Evolutionary conservation across 192 early-diverging fungal genomes (phyloP).

Genomic region (Coemansia sp.): DNA sequence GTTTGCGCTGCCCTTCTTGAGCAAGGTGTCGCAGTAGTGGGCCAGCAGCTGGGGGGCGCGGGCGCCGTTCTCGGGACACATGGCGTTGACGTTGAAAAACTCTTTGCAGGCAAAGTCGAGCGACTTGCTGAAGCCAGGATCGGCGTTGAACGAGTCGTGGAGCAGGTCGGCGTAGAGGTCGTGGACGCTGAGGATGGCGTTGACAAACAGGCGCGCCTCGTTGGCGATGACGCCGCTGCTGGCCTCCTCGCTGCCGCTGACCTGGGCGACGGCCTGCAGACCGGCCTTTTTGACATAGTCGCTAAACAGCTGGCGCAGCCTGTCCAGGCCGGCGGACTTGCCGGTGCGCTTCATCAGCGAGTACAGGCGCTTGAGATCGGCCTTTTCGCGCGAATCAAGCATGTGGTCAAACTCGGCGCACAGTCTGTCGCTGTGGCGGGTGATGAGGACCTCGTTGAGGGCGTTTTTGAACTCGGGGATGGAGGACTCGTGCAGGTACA

Average conservation of each 20-base stretch:
- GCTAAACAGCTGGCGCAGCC: constrained; percentile 73
- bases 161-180: constrained; percentile 80
- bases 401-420: constrained; percentile 89
- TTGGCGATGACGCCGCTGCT: constrained; percentile 19
- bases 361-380: constrained; percentile 88
- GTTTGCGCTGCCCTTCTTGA: constrained; percentile 67
- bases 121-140: constrained; percentile 84
- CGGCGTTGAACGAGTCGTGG: constrained; percentile 66
- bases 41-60: constrained; percentile 89
- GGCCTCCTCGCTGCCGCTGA: constrained; percentile 57
- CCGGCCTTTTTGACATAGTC: constrained; percentile 77
- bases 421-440: constrained; percentile 74
- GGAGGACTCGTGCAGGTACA: constrained; percentile 83
- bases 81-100: constrained; percentile 88
- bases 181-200: constrained; percentile 82
- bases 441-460: constrained; percentile 85
- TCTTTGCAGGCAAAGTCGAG: constrained; percentile 92
- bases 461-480: constrained; percentile 71
- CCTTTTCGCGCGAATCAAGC: constrained; percentile 81
- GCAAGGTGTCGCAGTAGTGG: constrained; percentile 82
- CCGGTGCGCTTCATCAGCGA: constrained; percentile 73
- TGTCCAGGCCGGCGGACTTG: constrained; percentile 67
- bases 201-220: constrained; percentile 71
- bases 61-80: constrained; percentile 63
- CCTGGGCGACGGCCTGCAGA: constrained; percentile 71